Base-by-base conservation (phyloP, 345 rosid species). In the Ceriops decandra region DNA sequence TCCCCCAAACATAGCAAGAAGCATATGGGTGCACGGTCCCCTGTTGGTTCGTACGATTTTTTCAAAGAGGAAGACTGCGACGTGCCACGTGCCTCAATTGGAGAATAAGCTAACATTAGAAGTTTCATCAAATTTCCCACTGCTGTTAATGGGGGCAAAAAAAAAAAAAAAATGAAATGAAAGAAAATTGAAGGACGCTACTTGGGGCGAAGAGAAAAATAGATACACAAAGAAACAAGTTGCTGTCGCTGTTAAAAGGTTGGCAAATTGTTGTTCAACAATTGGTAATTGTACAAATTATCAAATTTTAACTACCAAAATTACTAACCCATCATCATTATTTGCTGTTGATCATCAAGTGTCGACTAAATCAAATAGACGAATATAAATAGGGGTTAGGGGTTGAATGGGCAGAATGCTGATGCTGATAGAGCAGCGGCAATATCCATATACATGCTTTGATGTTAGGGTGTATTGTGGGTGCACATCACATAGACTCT, bases 1-100 rank as follows among this genome's bases (percentile, higher is more conserved):
- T 42, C 17, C 16, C 19, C 19, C 49, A 0, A 13, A 11, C 49
- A 13, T 42, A 60, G n/a, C 27, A 61, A 16, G 1, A 35, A 51
- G 10, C 22, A 5, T 17, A 5, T n/a, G 26, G 61, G 69, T 35
- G 69, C 69, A 66, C 24, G 69, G 16, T 6, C 28, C 59, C 30
- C 21, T n/a, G 19, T 7, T 3, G 6, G 21, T 11, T 4, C 5
- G 10, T 21, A 21, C 0, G 3, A 42, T 17, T 26, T 28, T 15
- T 49, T 53, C 35, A 31, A 35, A 5, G 69, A 16, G 10, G 27
- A 2, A 54, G 61, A 53, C 60, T 7, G 11, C 32, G 7, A 53
- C 35, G 7, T 35, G 61, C 33, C 69, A 54, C 69, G 61, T 66
- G 69, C 35, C 6, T 16, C 2, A 13, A 11, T n/a, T n/a, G 13